Base-by-base conservation (phyloP, 148 eudicot species). In the Heliamphora exappendiculata region DNA sequence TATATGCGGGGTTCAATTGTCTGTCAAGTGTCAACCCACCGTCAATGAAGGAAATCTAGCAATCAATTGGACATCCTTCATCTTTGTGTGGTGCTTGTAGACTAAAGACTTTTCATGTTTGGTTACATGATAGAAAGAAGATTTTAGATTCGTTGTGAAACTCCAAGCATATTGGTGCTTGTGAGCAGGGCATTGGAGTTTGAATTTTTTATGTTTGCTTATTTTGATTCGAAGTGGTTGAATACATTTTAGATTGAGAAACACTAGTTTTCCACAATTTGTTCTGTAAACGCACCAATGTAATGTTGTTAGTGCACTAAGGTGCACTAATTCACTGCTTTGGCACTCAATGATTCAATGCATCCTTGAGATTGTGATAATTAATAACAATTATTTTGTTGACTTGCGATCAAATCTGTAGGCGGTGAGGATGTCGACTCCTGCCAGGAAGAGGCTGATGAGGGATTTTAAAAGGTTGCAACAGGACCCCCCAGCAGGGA, bases 381-480 rank as follows among this genome's bases (percentile, higher is more conserved):
- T 6, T 26, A 39, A 14, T 41, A 22, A 16, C 47, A 53, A n/a
- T 44, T 47, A 3, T 12, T 68, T 65, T 59, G 29, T 54, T 45
- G 58, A 51, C 49, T 20, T 67, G 8, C 44, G 4, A 73, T 63
- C 19, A 60, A 44, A 39, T 76, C 29, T 59, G 49, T 58, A 67
- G 85, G 78, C 49, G 34, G 79, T 47, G 37, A 80, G 75, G 79
- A 85, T 85, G 88, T 82, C 88, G 64, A 85, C 88, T 49, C 82
- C 88, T 73, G 78, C 88, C 53, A 80, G 88, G 81, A 85, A 85
- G 77, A 82, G 88, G 75, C 53, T 85, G 73, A 85, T 85, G 88
- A 83, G 88, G 79, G 88, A 85, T 76, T 85, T 85, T 59, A 85
- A 85, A 82, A 85, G 87, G 85, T 50, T 85, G 77, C 87, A 85